Percentiles rank a stretch among this genome's conserved stretches.
These are phyloP conservation scores for Salix dunnii DNA, from an alignment of 345 rosid genomes.

Conservation along the genomic window DNA sequence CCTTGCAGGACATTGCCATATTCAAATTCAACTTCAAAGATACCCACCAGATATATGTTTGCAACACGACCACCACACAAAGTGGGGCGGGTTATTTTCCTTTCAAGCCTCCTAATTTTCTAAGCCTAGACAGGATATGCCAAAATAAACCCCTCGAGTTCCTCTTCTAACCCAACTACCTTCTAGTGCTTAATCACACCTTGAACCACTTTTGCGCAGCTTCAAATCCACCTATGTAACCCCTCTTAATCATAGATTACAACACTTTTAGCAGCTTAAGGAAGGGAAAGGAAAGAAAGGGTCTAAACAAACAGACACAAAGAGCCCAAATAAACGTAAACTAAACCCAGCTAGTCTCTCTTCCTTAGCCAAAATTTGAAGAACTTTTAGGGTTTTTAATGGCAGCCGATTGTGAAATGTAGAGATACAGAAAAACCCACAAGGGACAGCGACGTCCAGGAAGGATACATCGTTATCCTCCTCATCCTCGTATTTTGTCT, in stretches of 20 bases:
- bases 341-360: conserved; percentile 3
- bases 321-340: background rate
- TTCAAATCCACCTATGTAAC: background rate
- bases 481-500: conserved; percentile 22
- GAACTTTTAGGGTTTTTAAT: background rate
- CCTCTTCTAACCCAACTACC: background rate
- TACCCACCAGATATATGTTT: background rate
- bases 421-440: conserved; percentile 31
- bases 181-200: background rate
- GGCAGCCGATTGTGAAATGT: conserved; percentile 19
- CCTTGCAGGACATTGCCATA: conserved; percentile 95
- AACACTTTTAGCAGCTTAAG: background rate
- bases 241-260: background rate
- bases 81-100: background rate
- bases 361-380: conserved; percentile 3
- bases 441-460: conserved; percentile 39
- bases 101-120: background rate
- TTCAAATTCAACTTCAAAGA: conserved; percentile 20
- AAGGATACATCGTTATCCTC: conserved; percentile 37
- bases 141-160: conserved; percentile 1
- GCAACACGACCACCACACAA: background rate
- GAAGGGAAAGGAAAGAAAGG: background rate
- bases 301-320: background rate
- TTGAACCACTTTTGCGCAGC: background rate
- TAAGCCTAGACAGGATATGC: background rate